Evolutionary conservation across 768 basidiomycete species (phyloP).

Genomic region (Pleurotus pulmonarius): DNA sequence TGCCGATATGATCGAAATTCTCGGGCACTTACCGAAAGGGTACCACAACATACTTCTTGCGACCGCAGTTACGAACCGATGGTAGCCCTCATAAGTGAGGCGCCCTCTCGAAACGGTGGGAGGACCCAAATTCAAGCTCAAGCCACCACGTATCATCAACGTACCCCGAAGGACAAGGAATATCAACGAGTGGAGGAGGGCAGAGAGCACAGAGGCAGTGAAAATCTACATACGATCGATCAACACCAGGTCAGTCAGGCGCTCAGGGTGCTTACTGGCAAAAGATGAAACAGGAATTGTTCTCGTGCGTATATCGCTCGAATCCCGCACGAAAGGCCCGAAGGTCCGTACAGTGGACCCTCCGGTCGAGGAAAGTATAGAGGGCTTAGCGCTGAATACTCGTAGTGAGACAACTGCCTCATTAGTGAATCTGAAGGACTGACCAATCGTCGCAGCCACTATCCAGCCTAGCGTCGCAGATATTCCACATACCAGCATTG

Average conservation of each 20-base stretch:
- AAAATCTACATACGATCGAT: conserved; percentile 42
- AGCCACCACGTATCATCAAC: conserved; percentile 44
- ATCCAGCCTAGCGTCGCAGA: conserved; percentile 53
- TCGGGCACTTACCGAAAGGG: conserved; percentile 14
- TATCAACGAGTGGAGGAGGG: conserved; percentile 53
- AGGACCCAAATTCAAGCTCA: conserved; percentile 46
- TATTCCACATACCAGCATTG: conserved; percentile 39
- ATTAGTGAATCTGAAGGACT: conserved; percentile 12
- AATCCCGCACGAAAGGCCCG: conserved; percentile 51
- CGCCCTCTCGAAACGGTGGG: conserved; percentile 39
- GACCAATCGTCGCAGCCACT: conserved; percentile 45
- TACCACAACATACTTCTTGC: conserved; percentile 72
- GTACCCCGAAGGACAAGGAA: conserved; percentile 62
- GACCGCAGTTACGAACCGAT: conserved; percentile 57
- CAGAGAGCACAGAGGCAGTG: conserved; percentile 50
- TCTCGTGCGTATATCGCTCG: conserved; percentile 33
- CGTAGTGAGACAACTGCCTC: not conserved
- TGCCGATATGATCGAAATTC: not conserved
- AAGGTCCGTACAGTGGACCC: conserved; percentile 48
- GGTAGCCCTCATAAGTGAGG: conserved; percentile 43
- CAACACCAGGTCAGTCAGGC: not conserved
- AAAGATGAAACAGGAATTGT: conserved; percentile 50
- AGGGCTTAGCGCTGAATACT: conserved; percentile 29
- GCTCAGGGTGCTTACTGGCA: conserved; percentile 46
- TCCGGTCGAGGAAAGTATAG: conserved; percentile 22